Percentiles rank a stretch among this genome's conserved stretches.
Evolutionary conservation across 2,329 filamentous ascomycete species (phyloP).

Genomic region (Exophiala xenobiotica): DNA sequence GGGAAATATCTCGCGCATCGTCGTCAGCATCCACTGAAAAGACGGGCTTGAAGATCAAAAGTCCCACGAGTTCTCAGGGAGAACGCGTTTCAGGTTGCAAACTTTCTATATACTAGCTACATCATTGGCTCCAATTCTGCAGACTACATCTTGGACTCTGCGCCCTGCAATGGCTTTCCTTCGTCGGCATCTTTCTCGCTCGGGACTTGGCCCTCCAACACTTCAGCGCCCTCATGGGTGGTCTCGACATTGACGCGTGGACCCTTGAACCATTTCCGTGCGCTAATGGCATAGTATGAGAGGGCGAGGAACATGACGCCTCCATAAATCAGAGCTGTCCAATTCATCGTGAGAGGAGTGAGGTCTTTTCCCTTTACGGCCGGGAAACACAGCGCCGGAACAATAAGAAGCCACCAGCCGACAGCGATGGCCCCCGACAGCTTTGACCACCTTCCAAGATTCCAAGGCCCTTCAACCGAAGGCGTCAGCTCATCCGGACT

Average conservation of each 20-base stretch:
- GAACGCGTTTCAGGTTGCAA: constrained; percentile 1
- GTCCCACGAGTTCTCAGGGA: too few relatives aligned
- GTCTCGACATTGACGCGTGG: constrained; percentile 34
- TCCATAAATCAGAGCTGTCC: constrained; percentile 36
- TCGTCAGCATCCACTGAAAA: not conserved
- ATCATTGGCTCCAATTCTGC: not conserved
- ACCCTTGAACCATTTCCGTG: constrained; percentile 38
- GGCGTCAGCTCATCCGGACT: constrained; percentile 4
- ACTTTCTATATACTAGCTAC: too few relatives aligned
- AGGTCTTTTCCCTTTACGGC: constrained; percentile 33
- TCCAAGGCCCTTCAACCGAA: constrained; percentile 32
- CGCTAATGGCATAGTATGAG: constrained; percentile 33
- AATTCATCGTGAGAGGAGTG: constrained; percentile 35
- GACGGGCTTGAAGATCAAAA: too few relatives aligned
- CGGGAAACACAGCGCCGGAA: constrained; percentile 36
- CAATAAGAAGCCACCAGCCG: constrained; percentile 34
- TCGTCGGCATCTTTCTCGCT: constrained; percentile 2
- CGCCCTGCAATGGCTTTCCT: constrained; percentile 4
- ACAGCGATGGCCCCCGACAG: constrained; percentile 33
- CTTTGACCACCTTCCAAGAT: constrained; percentile 34
- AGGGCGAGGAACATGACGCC: constrained; percentile 35
- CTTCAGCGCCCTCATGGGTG: constrained; percentile 9
- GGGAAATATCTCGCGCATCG: not conserved
- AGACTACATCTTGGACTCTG: constrained; percentile 7
- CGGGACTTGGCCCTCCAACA: constrained; percentile 10